A percentile compares a stretch with the other conserved stretches of the same genome.
phyloP scores from a whole-genome alignment of 2,329 filamentous ascomycete genomes.

The Microdochium paspali region DNA sequence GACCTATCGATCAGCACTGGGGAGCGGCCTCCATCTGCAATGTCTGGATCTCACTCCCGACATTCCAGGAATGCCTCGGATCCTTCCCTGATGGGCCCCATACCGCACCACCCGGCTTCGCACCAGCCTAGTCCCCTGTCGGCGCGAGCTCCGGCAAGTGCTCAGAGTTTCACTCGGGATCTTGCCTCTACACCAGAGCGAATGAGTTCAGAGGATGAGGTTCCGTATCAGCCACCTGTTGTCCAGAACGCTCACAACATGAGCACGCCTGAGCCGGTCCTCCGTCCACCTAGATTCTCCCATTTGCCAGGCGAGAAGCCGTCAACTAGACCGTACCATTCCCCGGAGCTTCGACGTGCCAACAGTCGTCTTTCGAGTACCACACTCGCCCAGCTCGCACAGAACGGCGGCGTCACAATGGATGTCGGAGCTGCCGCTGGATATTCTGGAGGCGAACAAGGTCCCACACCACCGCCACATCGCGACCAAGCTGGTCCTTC shows the following conservation, averaged over 20 bases:
- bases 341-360: conserved; percentile 68
- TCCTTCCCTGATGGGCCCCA: conserved; percentile 18
- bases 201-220: conserved; percentile 48
- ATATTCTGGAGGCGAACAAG: neutral
- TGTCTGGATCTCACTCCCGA: conserved; percentile 20
- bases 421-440: conserved; percentile 9
- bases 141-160: conserved; percentile 23
- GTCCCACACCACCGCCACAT: conserved; percentile 14
- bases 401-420: conserved; percentile 47
- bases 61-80: conserved; percentile 41
- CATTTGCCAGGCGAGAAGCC: conserved; percentile 67
- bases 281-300: conserved; percentile 67
- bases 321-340: conserved; percentile 58
- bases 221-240: conserved; percentile 24
- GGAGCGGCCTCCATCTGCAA: conserved; percentile 22
- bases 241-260: neutral
- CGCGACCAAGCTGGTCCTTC: conserved; percentile 28
- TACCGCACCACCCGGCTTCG: conserved; percentile 13
- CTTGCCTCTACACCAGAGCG: conserved; percentile 39
- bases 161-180: conserved; percentile 30
- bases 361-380: conserved; percentile 76
- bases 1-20: conserved; percentile 12
- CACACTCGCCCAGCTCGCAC: conserved; percentile 72
- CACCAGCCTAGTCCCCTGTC: conserved; percentile 17
- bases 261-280: conserved; percentile 63